These are phyloP conservation scores for Lachnellula cervina DNA, from an alignment of 2,329 filamentous ascomycete species.

Conservation along the genomic window DNA sequence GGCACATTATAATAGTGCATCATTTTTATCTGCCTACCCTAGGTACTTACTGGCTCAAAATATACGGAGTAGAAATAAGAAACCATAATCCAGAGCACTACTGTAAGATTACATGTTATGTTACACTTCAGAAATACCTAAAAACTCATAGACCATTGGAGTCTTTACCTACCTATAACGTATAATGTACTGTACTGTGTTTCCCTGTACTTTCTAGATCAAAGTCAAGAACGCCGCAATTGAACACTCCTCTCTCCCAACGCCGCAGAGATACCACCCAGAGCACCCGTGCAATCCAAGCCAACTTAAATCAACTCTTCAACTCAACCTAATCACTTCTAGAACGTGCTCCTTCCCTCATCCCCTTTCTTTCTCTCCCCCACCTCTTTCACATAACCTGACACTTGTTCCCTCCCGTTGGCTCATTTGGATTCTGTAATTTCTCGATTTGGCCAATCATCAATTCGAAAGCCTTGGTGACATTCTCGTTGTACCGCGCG, in stretches of 20 bases:
- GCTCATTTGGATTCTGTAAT: conserved; percentile 82
- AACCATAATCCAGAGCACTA: too few species aligned
- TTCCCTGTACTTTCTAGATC: neutral
- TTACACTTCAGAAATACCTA: too few species aligned
- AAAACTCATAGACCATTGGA: too few species aligned
- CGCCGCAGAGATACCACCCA: neutral
- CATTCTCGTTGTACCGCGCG: conserved; percentile 91
- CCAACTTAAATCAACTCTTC: neutral
- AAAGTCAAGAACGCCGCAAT: neutral
- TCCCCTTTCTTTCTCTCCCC: neutral
- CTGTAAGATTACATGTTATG: too few species aligned
- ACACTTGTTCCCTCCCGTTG: conserved; percentile 76
- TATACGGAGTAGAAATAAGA: too few species aligned
- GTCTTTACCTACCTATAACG: too few species aligned
- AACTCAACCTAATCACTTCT: neutral
- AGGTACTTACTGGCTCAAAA: too few species aligned
- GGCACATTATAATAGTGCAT: too few species aligned
- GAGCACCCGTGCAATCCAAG: too few species aligned
- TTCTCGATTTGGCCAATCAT: conserved; percentile 95
- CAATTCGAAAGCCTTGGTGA: conserved; percentile 85
- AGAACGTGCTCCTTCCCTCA: neutral
- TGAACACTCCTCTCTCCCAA: conserved; percentile 1
- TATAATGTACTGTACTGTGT: too few species aligned
- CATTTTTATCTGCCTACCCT: too few species aligned
- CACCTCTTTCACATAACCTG: conserved; percentile 64